Evolutionary conservation across 805 yeast species (phyloP).

Genomic region (Ogataea saltuana): DNA sequence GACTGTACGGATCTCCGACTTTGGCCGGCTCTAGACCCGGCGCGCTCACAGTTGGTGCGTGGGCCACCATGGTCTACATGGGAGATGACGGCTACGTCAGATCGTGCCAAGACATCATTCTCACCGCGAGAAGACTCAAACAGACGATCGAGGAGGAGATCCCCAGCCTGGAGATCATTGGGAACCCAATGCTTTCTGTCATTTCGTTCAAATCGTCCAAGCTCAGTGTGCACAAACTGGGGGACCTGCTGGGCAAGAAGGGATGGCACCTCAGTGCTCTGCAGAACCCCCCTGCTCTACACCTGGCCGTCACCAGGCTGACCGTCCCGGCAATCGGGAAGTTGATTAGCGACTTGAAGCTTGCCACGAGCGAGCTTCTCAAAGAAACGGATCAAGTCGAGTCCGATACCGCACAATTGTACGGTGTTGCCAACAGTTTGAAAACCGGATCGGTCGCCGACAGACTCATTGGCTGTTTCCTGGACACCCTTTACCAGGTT

Average conservation of each 20-base stretch:
- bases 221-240: conserved; percentile 73
- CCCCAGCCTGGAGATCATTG: conserved; percentile 67
- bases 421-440: conserved; percentile 95
- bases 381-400: conserved; percentile 22
- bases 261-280: conserved; percentile 92
- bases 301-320: conserved; percentile 81
- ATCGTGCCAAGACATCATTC: conserved; percentile 65
- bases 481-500: conserved; percentile 75
- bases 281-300: conserved; percentile 90
- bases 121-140: conserved; percentile 61
- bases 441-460: conserved; percentile 83
- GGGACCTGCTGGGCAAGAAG: conserved; percentile 63
- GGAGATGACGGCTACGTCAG: conserved; percentile 83
- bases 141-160: conserved; percentile 44
- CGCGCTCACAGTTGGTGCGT: conserved; percentile 95
- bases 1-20: conserved; percentile 94
- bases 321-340: conserved; percentile 63
- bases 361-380: conserved; percentile 43
- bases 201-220: conserved; percentile 66
- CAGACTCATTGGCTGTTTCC: conserved; percentile 70
- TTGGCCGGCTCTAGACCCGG: conserved; percentile 97
- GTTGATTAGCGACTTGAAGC: conserved; percentile 53
- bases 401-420: conserved; percentile 80
- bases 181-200: conserved; percentile 85
- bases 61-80: conserved; percentile 85